A percentile compares a stretch with the other conserved stretches of the same genome.
Conservation (phyloP, 345 rosid genomes). For the Brassica nigra region DNA sequence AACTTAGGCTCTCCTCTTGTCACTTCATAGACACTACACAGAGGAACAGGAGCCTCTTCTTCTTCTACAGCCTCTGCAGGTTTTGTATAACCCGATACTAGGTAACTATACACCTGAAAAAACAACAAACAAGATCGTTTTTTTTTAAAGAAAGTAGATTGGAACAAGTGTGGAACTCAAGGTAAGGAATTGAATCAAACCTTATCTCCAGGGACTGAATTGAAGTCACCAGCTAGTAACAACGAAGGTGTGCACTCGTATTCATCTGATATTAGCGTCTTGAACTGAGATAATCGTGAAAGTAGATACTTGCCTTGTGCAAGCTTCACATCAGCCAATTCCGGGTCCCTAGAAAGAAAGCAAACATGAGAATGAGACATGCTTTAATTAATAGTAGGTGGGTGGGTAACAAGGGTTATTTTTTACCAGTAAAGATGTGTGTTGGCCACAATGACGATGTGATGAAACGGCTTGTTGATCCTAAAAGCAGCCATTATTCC, state of each 20-base stretch:
- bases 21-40: constrained; percentile 66
- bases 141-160: not conserved
- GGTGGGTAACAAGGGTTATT: not conserved
- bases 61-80: constrained; percentile 29
- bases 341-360: constrained; percentile 78
- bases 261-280: constrained; percentile 53
- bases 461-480: constrained; percentile 60
- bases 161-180: not conserved
- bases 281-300: constrained; percentile 66
- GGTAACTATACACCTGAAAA: constrained; percentile 79
- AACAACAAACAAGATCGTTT: not conserved
- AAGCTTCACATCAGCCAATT: constrained; percentile 89
- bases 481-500: constrained; percentile 91
- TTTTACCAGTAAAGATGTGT: constrained; percentile 86
- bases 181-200: constrained; percentile 38
- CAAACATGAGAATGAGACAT: not conserved
- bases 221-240: constrained; percentile 88
- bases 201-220: constrained; percentile 84
- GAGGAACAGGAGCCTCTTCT: constrained; percentile 63
- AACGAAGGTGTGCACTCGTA: constrained; percentile 65
- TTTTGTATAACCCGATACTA: constrained; percentile 56
- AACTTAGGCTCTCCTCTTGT: constrained; percentile 83
- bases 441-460: constrained; percentile 74
- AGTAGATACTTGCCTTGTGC: constrained; percentile 92
- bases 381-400: constrained; percentile 10